These are phyloP conservation scores for Solanum phureja DNA, from an alignment of 257 asterid species.

Conservation along the genomic window DNA sequence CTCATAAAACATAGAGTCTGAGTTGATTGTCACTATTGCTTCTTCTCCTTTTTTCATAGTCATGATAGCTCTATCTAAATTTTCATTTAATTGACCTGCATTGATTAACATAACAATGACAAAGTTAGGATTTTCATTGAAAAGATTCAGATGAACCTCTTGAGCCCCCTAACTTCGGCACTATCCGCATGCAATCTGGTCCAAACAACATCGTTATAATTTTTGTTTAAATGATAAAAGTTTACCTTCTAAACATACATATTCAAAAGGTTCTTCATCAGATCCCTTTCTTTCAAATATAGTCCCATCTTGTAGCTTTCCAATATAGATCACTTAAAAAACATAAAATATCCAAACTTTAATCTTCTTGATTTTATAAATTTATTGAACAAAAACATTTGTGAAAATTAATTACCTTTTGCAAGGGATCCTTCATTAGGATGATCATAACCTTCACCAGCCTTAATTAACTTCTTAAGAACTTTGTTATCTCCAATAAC, in stretches of 20 bases:
- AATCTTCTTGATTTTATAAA: background rate
- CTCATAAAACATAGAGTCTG: conserved; percentile 21
- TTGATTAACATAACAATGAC: background rate
- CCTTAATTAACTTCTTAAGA: conserved; percentile 31
- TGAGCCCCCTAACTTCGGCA: no score
- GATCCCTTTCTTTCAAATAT: conserved; percentile 40
- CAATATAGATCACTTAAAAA: conserved; percentile 22
- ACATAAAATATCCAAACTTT: no score
- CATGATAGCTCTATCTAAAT: conserved; percentile 44
- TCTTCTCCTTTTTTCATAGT: conserved; percentile 61
- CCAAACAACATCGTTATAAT: background rate
- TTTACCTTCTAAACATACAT: conserved; percentile 44
- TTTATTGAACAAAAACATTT: background rate
- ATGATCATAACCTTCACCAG: conserved; percentile 44
- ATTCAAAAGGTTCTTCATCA: conserved; percentile 32
- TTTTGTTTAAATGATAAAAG: background rate
- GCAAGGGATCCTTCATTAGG: conserved; percentile 45
- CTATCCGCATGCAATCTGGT: background rate
- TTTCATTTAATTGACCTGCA: conserved; percentile 34
- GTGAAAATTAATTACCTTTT: conserved; percentile 24
- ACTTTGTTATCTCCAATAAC: conserved; percentile 36
- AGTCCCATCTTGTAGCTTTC: conserved; percentile 38
- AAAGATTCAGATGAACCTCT: background rate
- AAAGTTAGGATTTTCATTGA: background rate
- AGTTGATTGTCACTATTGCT: conserved; percentile 35